Conservation (phyloP, 176 grass and related monocot species). For the Bromus sterilis region DNA sequence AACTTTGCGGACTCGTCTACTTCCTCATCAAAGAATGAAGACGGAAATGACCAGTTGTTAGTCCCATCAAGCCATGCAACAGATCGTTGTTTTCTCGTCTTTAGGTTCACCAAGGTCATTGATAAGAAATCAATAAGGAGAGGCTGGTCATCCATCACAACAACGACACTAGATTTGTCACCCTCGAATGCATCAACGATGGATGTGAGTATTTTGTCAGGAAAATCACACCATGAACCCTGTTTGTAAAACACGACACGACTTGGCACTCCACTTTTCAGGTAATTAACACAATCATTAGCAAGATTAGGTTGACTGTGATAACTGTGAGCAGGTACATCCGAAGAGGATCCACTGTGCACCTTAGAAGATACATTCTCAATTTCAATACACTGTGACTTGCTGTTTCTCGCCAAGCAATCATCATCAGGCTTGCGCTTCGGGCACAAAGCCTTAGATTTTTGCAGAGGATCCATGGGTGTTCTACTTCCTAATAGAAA, state of each 20-base stretch:
- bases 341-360: neutral
- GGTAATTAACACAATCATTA: constrained; percentile 39
- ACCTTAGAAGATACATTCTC: neutral
- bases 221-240: constrained; percentile 36
- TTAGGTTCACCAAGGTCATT: constrained; percentile 46
- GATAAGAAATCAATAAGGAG: constrained; percentile 53
- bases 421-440: constrained; percentile 42
- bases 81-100: constrained; percentile 37
- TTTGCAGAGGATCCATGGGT: constrained; percentile 22
- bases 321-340: constrained; percentile 12
- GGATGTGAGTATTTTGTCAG: constrained; percentile 22
- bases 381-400: neutral
- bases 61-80: constrained; percentile 58
- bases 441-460: neutral
- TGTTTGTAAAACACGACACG: constrained; percentile 42
- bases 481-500: neutral
- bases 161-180: constrained; percentile 28
- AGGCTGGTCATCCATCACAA: constrained; percentile 29
- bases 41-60: constrained; percentile 45
- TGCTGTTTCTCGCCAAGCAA: constrained; percentile 2
- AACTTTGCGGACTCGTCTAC: neutral
- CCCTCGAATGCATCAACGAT: constrained; percentile 42
- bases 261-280: constrained; percentile 28
- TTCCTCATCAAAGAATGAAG: constrained; percentile 42
- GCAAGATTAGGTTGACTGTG: constrained; percentile 27